These are phyloP conservation scores for Phytophthora hibernalis DNA, from an alignment of 352 stramenopile species.

Conservation along the genomic window DNA sequence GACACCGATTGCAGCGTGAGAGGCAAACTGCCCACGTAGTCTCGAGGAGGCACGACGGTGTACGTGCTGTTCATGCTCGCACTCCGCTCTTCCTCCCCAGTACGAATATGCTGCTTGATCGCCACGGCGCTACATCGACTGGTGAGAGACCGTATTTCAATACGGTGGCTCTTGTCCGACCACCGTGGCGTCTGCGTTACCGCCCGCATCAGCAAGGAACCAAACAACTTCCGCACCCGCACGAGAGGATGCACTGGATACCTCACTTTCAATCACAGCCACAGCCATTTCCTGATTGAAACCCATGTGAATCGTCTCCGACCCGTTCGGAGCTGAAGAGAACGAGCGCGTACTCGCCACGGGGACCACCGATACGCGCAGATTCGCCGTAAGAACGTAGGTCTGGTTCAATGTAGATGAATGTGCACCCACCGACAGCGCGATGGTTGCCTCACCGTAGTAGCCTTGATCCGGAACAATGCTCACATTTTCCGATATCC, in stretches of 20 bases:
- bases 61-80: too few species aligned
- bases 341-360: constrained; percentile 9
- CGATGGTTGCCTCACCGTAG: constrained; percentile 11
- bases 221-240: constrained; percentile 3
- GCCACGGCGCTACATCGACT: not conserved
- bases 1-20: too few species aligned
- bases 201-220: constrained; percentile 1
- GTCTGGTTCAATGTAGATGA: not conserved
- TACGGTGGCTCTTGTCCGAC: constrained; percentile 2
- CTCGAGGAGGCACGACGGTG: too few species aligned
- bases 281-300: constrained; percentile 29
- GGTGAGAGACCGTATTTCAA: constrained; percentile 4
- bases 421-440: constrained; percentile 15
- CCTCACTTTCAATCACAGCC: constrained; percentile 7
- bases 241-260: not conserved
- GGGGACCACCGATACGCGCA: constrained; percentile 25
- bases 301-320: constrained; percentile 11
- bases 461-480: not conserved
- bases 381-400: constrained; percentile 5
- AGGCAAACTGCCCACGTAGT: too few species aligned
- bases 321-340: constrained; percentile 14
- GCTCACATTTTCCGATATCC: too few species aligned
- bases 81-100: not conserved
- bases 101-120: constrained; percentile 4
- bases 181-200: constrained; percentile 9